Percentiles rank a stretch among this genome's conserved stretches.
Evolutionary conservation across 2,329 filamentous ascomycete genomes (phyloP).

Genomic region (Beauveria scarabaeidicola): DNA sequence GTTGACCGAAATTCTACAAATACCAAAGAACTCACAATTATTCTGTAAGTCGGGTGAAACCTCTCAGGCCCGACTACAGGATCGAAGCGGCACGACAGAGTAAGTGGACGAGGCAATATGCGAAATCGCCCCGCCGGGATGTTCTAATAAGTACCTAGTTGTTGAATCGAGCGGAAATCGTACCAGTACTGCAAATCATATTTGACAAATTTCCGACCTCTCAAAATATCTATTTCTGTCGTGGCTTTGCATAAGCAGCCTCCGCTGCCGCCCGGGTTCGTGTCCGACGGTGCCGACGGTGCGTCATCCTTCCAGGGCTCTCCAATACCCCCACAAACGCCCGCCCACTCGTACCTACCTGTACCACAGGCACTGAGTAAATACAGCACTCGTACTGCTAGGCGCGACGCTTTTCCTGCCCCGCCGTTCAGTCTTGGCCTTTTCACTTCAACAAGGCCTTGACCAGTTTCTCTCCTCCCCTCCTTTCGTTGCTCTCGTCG

Average conservation of each 20-base stretch:
- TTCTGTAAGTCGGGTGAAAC: too few species aligned
- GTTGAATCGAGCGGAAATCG: background rate
- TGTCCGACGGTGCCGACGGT: background rate
- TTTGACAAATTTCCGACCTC: background rate
- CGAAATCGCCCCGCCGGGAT: too few species aligned
- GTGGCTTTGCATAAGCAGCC: background rate
- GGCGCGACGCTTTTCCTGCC: background rate
- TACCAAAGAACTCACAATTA: too few species aligned
- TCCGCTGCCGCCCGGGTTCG: background rate
- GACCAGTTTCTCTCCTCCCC: background rate
- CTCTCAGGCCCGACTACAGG: too few species aligned
- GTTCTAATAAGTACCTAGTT: too few species aligned
- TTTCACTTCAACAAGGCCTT: background rate
- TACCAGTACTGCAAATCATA: background rate
- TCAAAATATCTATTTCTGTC: background rate
- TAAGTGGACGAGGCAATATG: too few species aligned
- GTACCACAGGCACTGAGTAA: background rate
- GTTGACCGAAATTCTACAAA: too few species aligned
- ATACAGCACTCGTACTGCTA: background rate
- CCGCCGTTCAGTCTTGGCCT: slow-evolving; percentile 2
- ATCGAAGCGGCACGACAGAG: too few species aligned
- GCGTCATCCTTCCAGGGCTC: background rate
- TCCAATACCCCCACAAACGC: background rate
- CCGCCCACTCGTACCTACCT: background rate
- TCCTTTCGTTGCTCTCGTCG: background rate